Evolutionary conservation across 441 rosid genomes (phyloP), one percentile per base, ranked within the genome.

Genomic region (Iberis amara): DNA sequence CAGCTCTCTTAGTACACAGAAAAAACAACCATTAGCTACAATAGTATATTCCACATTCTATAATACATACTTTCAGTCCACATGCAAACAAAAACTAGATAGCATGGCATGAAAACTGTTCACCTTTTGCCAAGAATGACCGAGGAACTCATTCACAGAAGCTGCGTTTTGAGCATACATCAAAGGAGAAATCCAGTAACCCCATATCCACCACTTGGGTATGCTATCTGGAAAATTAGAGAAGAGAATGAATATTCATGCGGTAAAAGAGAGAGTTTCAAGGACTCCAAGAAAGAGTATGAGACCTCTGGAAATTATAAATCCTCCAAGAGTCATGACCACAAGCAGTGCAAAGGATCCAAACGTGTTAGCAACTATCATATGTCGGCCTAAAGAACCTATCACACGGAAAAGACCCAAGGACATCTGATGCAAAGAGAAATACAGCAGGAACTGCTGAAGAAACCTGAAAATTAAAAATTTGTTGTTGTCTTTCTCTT

Each of bases 121-220:
- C 31, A 92, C 97, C 99, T 92, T 82, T 59, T 72, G 49, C 97
- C 97, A 92, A 52, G 92, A 72, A 75, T 77, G 80, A 15, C 97
- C 92, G 14, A 89, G 99, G 65, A 92, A 81, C 65, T 92, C 99
- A 71, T 84, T 92, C 30, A 92, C 95, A 40, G 99, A 81, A 69
- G 90, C 96, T 31, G 97, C 99, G 69, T 84, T 86, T 78, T 92
- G 97, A 68, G 89, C 89, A 63, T 89, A 92, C 83, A 81, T 81
- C 83, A 92, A 66, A 41, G 97, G 96, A 69, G 97, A 92, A 46
- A 86, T 45, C 99, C 97, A 92, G 75, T 69, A 92, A 62, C 97
- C 99, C 99, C 97, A 92, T 53, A 83, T 76, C 99, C 99, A 92
- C 98, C 97, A 86, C 11, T 63, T 65, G 7, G 97, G 97, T 52